Base-by-base conservation (phyloP, 768 basidiomycete species). In the Albatrellus ellisii region DNA sequence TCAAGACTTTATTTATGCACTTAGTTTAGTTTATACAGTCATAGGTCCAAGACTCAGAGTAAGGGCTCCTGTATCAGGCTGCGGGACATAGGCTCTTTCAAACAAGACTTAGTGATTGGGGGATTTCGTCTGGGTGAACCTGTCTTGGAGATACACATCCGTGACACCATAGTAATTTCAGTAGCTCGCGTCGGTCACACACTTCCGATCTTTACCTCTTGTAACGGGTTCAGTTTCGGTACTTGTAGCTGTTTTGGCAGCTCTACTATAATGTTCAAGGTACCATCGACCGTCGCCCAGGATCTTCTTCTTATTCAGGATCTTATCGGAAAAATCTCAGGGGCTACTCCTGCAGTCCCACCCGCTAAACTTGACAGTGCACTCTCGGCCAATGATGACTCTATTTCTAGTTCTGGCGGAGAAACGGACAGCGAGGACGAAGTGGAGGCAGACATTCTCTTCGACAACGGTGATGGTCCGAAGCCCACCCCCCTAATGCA, bases 231-330 rank as follows among this genome's bases (percentile, higher is more conserved):
- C 12, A 17, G 20, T 26, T 39, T 15, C 17, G 25, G 25, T 11
- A 27, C 22, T 10, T 26, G 25, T 36, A 22, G 8, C n/a, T 17
- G 15, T 22, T 32, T 41, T 31, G 40, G 17, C 18, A 29, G 28
- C n/a, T 18, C 35, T 20, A 14, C 7, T 11, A 20, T 31, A 32
- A 41, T 47, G 33, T 86, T 84, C 67, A 75, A 73, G 52, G 53
- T 73, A 7, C 83, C 83, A 22, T 63, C 66, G n/a, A 53, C 51
- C 15, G 59, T 84, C 15, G 72, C 85, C 8, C 85, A 85, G 53
- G 84, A 88, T 54, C 61, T 88, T 17, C 65, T 83, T 28, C 67
- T 87, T 31, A 87, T 87, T 28, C 76, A 73, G 36, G 76, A 77
- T 43, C 49, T 84, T 22, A 60, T 87, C 44, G 77, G 74, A 49